Conservation (phyloP, 306 rosid species). For the Inga leiocalycina region DNA sequence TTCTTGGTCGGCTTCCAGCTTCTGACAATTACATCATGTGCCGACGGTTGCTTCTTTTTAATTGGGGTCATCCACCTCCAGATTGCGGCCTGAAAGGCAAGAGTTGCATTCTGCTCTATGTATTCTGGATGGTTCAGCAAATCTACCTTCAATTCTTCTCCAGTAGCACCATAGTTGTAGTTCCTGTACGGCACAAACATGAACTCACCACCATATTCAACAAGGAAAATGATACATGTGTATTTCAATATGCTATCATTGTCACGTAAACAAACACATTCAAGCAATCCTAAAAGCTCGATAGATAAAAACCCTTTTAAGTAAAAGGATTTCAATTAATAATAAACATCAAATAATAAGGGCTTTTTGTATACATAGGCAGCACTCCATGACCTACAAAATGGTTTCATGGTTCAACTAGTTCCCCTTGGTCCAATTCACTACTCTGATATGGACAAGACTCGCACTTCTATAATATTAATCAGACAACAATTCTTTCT, state of each 20-base stretch:
- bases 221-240: background rate
- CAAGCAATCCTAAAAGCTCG: background rate
- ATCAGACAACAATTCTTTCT: background rate
- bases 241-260: background rate
- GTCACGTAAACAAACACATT: background rate
- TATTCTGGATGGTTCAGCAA: slow-evolving; percentile 86
- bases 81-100: slow-evolving; percentile 88
- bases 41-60: slow-evolving; percentile 79
- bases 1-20: slow-evolving; percentile 92
- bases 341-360: background rate
- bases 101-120: slow-evolving; percentile 93
- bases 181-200: slow-evolving; percentile 51
- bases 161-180: slow-evolving; percentile 84
- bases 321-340: background rate
- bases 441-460: background rate
- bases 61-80: slow-evolving; percentile 87
- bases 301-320: background rate
- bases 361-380: background rate
- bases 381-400: slow-evolving; percentile 13
- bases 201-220: slow-evolving; percentile 18
- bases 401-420: background rate
- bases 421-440: background rate
- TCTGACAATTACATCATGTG: slow-evolving; percentile 78
- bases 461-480: background rate
- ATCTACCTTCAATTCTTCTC: slow-evolving; percentile 70